Evolutionary conservation across 2,329 filamentous ascomycete species (phyloP).

Genomic region (Chaetomiaceae sp.): DNA sequence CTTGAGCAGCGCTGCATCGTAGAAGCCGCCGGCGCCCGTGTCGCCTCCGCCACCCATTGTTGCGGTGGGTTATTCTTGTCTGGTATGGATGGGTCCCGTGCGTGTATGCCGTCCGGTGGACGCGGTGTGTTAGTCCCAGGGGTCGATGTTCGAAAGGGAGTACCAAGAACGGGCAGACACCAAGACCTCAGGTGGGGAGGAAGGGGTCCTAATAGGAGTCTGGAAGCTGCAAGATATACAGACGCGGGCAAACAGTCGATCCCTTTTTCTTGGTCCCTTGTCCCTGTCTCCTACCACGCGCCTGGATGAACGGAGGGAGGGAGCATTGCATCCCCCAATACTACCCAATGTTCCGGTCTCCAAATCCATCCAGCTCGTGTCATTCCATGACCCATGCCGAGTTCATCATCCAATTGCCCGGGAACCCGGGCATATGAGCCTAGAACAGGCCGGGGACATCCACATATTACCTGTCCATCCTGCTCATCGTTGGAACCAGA

Average conservation of each 20-base stretch:
- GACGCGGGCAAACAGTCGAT: background rate
- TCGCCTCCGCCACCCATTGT: slow-evolving; percentile 40
- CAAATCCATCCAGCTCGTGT: background rate
- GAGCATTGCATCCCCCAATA: slow-evolving; percentile 5
- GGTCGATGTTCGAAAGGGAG: too few relatives aligned
- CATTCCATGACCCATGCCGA: background rate
- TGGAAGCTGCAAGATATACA: slow-evolving; percentile 1
- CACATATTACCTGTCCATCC: slow-evolving; percentile 6
- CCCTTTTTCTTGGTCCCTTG: background rate
- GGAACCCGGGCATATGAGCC: slow-evolving; percentile 12
- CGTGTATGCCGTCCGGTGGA: too few relatives aligned
- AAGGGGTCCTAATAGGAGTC: background rate
- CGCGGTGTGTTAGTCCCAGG: too few relatives aligned
- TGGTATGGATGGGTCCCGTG: too few relatives aligned
- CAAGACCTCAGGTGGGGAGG: background rate
- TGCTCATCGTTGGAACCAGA: background rate
- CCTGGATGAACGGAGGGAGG: slow-evolving; percentile 10
- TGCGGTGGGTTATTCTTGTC: background rate
- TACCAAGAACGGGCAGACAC: background rate
- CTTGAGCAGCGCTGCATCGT: slow-evolving; percentile 49
- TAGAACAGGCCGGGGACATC: slow-evolving; percentile 2
- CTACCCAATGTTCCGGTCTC: background rate
- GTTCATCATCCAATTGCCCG: slow-evolving; percentile 17
- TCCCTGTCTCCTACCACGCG: slow-evolving; percentile 6
- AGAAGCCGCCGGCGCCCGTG: slow-evolving; percentile 32